These are phyloP conservation scores for Xerocomellus chrysenteron DNA, from an alignment of 768 basidiomycete species.

Conservation along the genomic window DNA sequence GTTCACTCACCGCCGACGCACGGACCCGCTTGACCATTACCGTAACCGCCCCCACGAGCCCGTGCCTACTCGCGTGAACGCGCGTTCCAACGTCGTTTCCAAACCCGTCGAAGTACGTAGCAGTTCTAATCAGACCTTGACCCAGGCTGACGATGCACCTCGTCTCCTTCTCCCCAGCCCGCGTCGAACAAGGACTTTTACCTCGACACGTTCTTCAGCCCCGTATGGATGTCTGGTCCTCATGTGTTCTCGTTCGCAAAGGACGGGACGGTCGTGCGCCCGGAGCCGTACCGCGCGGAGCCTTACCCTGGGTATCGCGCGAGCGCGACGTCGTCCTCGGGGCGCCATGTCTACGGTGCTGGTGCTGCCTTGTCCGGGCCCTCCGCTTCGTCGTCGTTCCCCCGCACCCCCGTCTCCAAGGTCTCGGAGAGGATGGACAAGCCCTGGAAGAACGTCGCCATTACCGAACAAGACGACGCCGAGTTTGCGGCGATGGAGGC, in stretches of 20 bases:
- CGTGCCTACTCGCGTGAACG: background rate
- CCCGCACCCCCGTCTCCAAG: background rate
- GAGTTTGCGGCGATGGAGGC: slow-evolving; percentile 11
- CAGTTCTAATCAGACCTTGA: background rate
- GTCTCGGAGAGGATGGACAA: slow-evolving; percentile 8
- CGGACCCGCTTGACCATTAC: background rate
- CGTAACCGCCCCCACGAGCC: background rate
- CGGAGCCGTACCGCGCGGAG: background rate
- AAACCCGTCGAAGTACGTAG: slow-evolving; percentile 1
- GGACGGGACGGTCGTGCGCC: slow-evolving; percentile 18
- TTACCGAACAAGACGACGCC: slow-evolving; percentile 28
- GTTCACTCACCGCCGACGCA: background rate
- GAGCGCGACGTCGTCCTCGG: background rate
- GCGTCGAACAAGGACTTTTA: slow-evolving; percentile 42
- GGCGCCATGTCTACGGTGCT: background rate
- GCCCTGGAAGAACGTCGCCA: slow-evolving; percentile 30
- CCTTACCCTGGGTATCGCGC: background rate
- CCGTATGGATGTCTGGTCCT: slow-evolving; percentile 35
- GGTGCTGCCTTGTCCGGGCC: too few relatives aligned
- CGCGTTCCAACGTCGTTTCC: background rate
- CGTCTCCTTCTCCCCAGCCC: background rate
- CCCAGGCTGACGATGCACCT: background rate
- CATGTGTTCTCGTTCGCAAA: slow-evolving; percentile 22
- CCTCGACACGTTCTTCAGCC: slow-evolving; percentile 46
- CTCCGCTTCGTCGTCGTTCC: too few relatives aligned